Evolutionary conservation across 75 land plant species (phyloP).

Genomic region (Pseudotsuga menziesii): DNA sequence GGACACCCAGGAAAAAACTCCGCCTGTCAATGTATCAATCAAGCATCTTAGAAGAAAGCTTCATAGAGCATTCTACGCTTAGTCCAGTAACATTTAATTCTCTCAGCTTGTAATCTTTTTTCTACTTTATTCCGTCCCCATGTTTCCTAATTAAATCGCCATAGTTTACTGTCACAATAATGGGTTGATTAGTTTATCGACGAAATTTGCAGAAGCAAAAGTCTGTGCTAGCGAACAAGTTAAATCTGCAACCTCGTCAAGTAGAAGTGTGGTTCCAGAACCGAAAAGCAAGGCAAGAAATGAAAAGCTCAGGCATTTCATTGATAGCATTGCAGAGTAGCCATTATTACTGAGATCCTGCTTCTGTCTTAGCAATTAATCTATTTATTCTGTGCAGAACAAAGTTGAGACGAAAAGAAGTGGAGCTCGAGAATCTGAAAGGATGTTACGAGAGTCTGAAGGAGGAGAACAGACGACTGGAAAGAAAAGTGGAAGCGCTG

Average conservation of each 20-base stretch:
- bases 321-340: no score
- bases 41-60: no score
- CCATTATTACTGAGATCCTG: no score
- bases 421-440: constrained; percentile 65
- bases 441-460: constrained; percentile 55
- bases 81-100: constrained; percentile 4
- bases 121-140: no score
- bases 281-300: constrained; percentile 45
- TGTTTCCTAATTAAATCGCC: no score
- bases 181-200: no score
- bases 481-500: constrained; percentile 57
- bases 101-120: no score
- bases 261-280: constrained; percentile 76
- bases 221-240: constrained; percentile 41
- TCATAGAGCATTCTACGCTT: constrained; percentile 6
- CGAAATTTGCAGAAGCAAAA: constrained; percentile 41
- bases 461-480: constrained; percentile 59
- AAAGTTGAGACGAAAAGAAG: constrained; percentile 72
- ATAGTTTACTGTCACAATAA: no score
- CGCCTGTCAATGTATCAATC: no score
- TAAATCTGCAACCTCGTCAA: constrained; percentile 52
- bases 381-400: constrained; percentile 25
- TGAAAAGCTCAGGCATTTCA: no score
- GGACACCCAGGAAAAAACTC: no score
- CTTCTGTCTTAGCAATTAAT: not conserved